Percentiles rank a stretch among this genome's conserved stretches.
These are phyloP conservation scores for Leucocoprinus sp. DNA, from an alignment of 768 basidiomycete genomes.

Conservation along the genomic window DNA sequence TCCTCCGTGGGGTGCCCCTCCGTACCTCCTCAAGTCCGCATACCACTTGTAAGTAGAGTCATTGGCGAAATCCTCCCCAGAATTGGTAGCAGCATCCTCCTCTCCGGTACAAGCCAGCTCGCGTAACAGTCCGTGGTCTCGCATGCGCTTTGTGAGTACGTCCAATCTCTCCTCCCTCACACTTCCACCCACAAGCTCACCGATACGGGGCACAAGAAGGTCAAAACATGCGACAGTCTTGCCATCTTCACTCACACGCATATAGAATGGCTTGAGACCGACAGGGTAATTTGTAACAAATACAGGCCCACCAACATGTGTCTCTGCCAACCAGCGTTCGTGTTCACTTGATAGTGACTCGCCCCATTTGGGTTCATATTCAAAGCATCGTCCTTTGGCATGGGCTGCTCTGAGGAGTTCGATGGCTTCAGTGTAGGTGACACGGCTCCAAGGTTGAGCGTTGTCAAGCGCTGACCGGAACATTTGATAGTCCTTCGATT, in stretches of 20 bases:
- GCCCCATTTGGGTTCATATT: slow-evolving; percentile 60
- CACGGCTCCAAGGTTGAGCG: slow-evolving; percentile 48
- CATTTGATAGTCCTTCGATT: slow-evolving; percentile 16
- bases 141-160: slow-evolving; percentile 44
- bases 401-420: slow-evolving; percentile 35
- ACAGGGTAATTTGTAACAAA: slow-evolving; percentile 91
- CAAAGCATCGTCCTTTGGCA: slow-evolving; percentile 35
- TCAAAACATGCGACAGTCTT: slow-evolving; percentile 86
- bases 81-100: slow-evolving; percentile 15
- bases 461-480: slow-evolving; percentile 29
- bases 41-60: slow-evolving; percentile 55
- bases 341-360: slow-evolving; percentile 77
- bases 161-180: slow-evolving; percentile 71
- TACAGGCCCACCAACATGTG: slow-evolving; percentile 61
- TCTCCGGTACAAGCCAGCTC: slow-evolving; percentile 18
- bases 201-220: slow-evolving; percentile 77
- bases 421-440: slow-evolving; percentile 78
- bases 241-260: slow-evolving; percentile 59
- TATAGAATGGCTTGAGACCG: slow-evolving; percentile 89
- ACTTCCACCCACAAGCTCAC: slow-evolving; percentile 90
- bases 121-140: slow-evolving; percentile 20
- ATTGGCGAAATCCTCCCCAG: neutral
- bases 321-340: slow-evolving; percentile 82
- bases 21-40: slow-evolving; percentile 72
- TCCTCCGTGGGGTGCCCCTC: slow-evolving; percentile 88